Conservation (phyloP, 176 grass and related monocot genomes). For the Carex littledalei region DNA sequence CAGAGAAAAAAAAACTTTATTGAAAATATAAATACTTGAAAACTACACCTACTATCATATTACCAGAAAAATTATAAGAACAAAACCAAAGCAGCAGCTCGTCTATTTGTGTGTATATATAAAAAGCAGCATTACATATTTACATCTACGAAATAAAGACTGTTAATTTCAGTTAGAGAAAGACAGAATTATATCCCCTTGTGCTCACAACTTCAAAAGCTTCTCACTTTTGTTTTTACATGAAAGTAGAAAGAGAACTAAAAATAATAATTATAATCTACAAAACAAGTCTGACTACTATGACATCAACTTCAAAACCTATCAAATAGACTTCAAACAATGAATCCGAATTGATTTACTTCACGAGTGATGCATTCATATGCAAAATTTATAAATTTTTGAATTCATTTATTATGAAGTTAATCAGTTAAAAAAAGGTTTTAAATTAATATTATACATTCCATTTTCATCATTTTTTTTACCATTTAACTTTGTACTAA, state of each 20-base stretch:
- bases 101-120: neutral
- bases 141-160: neutral
- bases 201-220: neutral
- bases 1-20: neutral
- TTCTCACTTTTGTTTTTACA: neutral
- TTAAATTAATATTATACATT: too few relatives aligned
- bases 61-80: neutral
- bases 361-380: too few relatives aligned
- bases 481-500: too few relatives aligned
- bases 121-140: neutral
- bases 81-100: neutral
- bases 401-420: too few relatives aligned
- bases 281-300: neutral
- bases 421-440: too few relatives aligned
- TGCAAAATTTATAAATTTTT: too few relatives aligned
- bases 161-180: neutral
- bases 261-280: neutral
- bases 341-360: too few relatives aligned
- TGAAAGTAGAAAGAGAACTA: neutral
- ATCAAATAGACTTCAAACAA: too few relatives aligned
- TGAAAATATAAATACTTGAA: neutral
- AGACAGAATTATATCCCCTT: neutral
- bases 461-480: too few relatives aligned
- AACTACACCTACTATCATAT: neutral
- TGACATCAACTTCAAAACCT: too few relatives aligned